These are phyloP conservation scores for Aspergillus quadricinctus DNA, from an alignment of 2,329 filamentous ascomycete species.

Conservation along the genomic window DNA sequence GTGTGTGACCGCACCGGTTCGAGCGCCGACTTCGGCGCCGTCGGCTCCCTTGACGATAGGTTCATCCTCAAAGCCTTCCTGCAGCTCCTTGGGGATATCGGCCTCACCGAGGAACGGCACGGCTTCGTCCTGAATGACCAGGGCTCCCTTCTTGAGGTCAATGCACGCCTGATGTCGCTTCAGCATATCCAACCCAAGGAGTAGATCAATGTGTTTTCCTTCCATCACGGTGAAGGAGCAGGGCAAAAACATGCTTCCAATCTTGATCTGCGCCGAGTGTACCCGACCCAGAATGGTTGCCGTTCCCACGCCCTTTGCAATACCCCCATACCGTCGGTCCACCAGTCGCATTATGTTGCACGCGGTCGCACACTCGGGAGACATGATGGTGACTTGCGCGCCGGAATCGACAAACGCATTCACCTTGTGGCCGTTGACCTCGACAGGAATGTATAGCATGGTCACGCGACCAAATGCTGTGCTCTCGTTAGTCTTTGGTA, in stretches of 20 bases:
- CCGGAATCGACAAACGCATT: conserved; percentile 97
- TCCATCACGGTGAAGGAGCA: conserved; percentile 99
- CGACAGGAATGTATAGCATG: conserved; percentile 93
- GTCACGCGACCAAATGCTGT: conserved; percentile 89
- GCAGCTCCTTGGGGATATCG: conserved; percentile 80
- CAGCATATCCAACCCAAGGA: conserved; percentile 93
- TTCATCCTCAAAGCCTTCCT: conserved; percentile 70
- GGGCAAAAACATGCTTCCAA: conserved; percentile 78
- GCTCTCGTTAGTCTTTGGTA: conserved; percentile 6
- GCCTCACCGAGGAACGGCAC: conserved; percentile 88
- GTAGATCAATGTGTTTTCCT: conserved; percentile 89
- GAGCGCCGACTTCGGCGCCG: conserved; percentile 81
- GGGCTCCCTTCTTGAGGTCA: conserved; percentile 76
- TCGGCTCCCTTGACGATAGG: conserved; percentile 79
- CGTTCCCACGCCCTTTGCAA: conserved; percentile 90
- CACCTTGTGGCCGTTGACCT: conserved; percentile 86
- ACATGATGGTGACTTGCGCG: conserved; percentile 98
- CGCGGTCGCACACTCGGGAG: conserved; percentile 79
- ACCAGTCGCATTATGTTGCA: conserved; percentile 97
- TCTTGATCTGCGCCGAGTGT: conserved; percentile 90
- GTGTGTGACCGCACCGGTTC: conserved; percentile 63
- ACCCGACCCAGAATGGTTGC: conserved; percentile 92
- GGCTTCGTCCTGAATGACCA: conserved; percentile 83
- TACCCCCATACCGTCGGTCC: conserved; percentile 84
- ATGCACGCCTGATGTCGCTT: conserved; percentile 93